These are phyloP conservation scores for Fusarium keratoplasticum DNA, from an alignment of 2,329 filamentous ascomycete genomes.

Conservation along the genomic window DNA sequence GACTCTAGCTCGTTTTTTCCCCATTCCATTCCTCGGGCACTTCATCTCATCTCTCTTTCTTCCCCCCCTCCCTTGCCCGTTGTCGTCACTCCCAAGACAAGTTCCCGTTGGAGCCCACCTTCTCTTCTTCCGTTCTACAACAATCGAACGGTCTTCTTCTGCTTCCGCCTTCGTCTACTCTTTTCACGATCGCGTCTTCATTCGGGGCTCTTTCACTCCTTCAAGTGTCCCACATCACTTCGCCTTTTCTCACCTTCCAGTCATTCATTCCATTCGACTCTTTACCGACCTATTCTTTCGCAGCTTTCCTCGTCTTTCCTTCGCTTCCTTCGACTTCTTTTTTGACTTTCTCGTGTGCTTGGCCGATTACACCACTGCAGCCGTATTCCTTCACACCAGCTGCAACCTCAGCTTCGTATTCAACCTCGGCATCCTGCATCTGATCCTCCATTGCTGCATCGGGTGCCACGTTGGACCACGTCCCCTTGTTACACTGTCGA, in stretches of 20 bases:
- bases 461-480: slow-evolving; percentile 36
- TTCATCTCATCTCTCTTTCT: slow-evolving; percentile 31
- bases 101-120: slow-evolving; percentile 15
- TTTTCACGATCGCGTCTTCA: slow-evolving; percentile 21
- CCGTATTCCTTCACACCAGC: slow-evolving; percentile 1
- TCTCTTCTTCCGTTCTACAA: slow-evolving; percentile 25
- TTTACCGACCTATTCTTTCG: slow-evolving; percentile 10
- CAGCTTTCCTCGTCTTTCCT: slow-evolving; percentile 17
- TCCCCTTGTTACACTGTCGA: slow-evolving; percentile 23
- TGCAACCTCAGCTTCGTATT: slow-evolving; percentile 35
- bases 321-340: slow-evolving; percentile 9
- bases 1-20: not conserved
- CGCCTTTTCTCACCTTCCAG: slow-evolving; percentile 10
- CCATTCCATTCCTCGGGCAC: slow-evolving; percentile 30
- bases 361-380: slow-evolving; percentile 18
- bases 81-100: slow-evolving; percentile 18
- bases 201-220: slow-evolving; percentile 36
- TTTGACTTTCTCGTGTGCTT: not conserved
- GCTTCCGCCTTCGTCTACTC: slow-evolving; percentile 14
- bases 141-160: slow-evolving; percentile 27
- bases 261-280: slow-evolving; percentile 24
- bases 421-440: slow-evolving; percentile 30
- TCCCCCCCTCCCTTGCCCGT: slow-evolving; percentile 20
- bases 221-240: slow-evolving; percentile 26
- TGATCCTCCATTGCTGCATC: slow-evolving; percentile 31